Conservation (phyloP, 805 yeast genomes). For the Starmerella lactis-condensi region DNA sequence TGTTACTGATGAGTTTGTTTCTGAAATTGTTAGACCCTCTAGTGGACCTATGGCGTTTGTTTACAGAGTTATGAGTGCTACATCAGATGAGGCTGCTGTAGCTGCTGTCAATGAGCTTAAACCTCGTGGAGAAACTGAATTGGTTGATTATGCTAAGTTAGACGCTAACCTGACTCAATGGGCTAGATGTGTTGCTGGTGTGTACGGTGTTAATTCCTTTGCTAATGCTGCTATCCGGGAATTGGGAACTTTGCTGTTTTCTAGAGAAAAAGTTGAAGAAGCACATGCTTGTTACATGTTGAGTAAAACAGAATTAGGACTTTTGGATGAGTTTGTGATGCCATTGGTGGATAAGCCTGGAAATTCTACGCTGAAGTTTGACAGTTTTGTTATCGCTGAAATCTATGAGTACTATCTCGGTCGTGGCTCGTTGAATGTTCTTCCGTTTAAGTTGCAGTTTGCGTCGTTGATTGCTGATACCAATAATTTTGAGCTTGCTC, state of each 20-base stretch:
- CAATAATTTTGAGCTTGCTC: slow-evolving; percentile 41
- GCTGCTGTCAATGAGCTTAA: slow-evolving; percentile 34
- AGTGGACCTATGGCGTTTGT: slow-evolving; percentile 32
- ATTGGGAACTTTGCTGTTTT: slow-evolving; percentile 24
- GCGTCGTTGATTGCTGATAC: slow-evolving; percentile 53
- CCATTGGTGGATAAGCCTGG: slow-evolving; percentile 18
- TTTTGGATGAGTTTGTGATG: slow-evolving; percentile 12
- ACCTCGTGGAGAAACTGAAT: slow-evolving; percentile 19
- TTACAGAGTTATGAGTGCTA: slow-evolving; percentile 46
- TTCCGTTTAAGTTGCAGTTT: slow-evolving; percentile 45
- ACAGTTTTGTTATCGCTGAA: slow-evolving; percentile 42
- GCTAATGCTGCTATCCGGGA: slow-evolving; percentile 19
- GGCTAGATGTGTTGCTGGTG: slow-evolving; percentile 19
- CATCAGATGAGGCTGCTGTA: slow-evolving; percentile 25
- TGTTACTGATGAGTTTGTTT: slow-evolving; percentile 41
- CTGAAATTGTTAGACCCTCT: slow-evolving; percentile 28
- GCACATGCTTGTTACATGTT: slow-evolving; percentile 25
- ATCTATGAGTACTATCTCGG: slow-evolving; percentile 40
- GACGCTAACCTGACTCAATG: slow-evolving; percentile 17
- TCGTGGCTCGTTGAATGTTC: slow-evolving; percentile 26
- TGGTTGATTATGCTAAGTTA: slow-evolving; percentile 5
- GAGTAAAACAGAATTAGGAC: slow-evolving; percentile 19
- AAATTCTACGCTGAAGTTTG: slow-evolving; percentile 18
- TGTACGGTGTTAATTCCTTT: slow-evolving; percentile 10
- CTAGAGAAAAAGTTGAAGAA: slow-evolving; percentile 25